phyloP scores from a whole-genome alignment of 441 rosid genomes.

The Erodium chrysanthum region DNA sequence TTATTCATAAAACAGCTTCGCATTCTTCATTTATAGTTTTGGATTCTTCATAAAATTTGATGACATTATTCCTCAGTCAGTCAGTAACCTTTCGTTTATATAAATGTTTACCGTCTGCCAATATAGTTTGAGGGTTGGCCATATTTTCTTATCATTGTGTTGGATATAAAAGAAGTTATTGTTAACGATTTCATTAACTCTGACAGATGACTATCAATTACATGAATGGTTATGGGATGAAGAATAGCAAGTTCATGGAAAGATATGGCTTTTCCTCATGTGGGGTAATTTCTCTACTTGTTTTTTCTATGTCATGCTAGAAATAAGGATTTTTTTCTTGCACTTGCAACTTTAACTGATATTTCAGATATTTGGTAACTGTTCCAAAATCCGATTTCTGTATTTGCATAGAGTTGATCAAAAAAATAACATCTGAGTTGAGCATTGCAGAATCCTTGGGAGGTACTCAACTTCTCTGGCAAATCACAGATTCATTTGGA shows the following conservation, averaged over 20 bases:
- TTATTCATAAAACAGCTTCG: too few species aligned
- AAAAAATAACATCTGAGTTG: background rate
- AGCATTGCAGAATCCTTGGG: constrained; percentile 84
- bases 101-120: too few species aligned
- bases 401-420: background rate
- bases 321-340: background rate
- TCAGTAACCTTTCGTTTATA: too few species aligned
- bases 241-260: constrained; percentile 59
- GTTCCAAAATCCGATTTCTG: constrained; percentile 5
- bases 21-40: too few species aligned
- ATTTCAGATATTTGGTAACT: background rate
- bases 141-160: too few species aligned
- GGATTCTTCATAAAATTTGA: too few species aligned
- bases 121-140: too few species aligned
- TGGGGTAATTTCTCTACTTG: constrained; percentile 41
- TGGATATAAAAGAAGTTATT: too few species aligned
- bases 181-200: constrained; percentile 5
- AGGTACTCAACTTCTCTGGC: constrained; percentile 60
- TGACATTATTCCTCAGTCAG: too few species aligned
- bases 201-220: constrained; percentile 76
- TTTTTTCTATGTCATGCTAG: background rate
- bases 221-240: constrained; percentile 49
- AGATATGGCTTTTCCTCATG: constrained; percentile 87
- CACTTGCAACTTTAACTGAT: background rate
- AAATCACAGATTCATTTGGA: constrained; percentile 63